Evolutionary conservation across 257 asterid species (phyloP).

Genomic region (Penstemon barbatus): DNA sequence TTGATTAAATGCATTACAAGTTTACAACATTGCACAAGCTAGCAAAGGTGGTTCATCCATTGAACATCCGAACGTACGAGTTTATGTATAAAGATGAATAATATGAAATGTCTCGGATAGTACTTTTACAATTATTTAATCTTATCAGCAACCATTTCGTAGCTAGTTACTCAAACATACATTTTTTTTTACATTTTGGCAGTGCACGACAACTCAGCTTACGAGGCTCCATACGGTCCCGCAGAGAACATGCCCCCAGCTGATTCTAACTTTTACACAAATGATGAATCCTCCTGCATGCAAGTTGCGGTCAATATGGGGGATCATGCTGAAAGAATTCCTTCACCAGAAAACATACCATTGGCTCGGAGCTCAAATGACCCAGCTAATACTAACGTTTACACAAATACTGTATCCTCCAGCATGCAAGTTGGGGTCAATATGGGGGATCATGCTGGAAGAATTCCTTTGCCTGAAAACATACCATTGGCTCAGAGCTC

Average conservation of each 20-base stretch:
- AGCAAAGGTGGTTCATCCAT: not conserved
- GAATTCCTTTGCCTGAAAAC: too few species aligned
- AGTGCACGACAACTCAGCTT: conserved; percentile 51
- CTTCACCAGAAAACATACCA: conserved; percentile 41
- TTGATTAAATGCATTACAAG: not conserved
- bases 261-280: conserved; percentile 34
- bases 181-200: conserved; percentile 22
- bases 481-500: too few species aligned
- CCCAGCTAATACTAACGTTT: too few species aligned
- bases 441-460: too few species aligned
- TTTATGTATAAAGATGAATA: too few species aligned
- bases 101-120: too few species aligned
- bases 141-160: too few species aligned
- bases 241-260: conserved; percentile 57
- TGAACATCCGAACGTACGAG: too few species aligned
- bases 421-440: too few species aligned
- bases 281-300: conserved; percentile 45
- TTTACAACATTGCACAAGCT: not conserved
- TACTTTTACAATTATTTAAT: too few species aligned
- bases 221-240: conserved; percentile 43
- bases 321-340: conserved; percentile 46
- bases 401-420: too few species aligned
- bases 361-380: too few species aligned
- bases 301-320: conserved; percentile 47
- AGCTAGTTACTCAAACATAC: not conserved